These are phyloP conservation scores for Cyclocybe aegerita DNA, from an alignment of 768 basidiomycete genomes.

Conservation along the genomic window DNA sequence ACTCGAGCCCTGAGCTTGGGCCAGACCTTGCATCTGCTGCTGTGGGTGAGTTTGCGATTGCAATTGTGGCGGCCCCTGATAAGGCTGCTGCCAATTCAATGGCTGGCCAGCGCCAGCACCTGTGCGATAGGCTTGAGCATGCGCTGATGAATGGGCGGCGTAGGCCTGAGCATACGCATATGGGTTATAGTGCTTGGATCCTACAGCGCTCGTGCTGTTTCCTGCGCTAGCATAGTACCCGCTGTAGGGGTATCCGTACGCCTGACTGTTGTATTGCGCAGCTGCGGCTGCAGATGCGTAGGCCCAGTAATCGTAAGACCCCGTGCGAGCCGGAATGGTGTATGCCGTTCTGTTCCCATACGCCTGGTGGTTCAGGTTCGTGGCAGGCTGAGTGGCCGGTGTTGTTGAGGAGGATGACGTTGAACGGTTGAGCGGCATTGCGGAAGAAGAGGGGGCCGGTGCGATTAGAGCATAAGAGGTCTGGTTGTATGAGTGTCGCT, in stretches of 20 bases:
- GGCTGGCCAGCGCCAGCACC: conserved; percentile 16
- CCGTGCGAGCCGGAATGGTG: conserved; percentile 18
- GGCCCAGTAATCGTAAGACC: conserved; percentile 38
- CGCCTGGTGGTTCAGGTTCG: conserved; percentile 4
- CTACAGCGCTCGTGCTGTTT: conserved; percentile 6
- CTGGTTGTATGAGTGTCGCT: conserved; percentile 4
- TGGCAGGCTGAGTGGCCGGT: conserved; percentile 6
- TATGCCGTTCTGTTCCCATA: conserved; percentile 9
- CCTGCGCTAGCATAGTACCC: conserved; percentile 24
- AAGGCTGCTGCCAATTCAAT: conserved; percentile 34
- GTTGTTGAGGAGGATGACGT: background rate
- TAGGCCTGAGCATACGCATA: conserved; percentile 26
- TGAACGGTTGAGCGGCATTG: background rate
- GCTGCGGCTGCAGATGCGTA: conserved; percentile 15
- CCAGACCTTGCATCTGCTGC: conserved; percentile 1
- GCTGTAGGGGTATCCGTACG: conserved; percentile 26
- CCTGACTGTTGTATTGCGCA: conserved; percentile 11
- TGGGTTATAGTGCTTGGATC: conserved; percentile 21
- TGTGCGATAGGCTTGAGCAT: conserved; percentile 24
- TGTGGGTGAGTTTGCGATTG: background rate
- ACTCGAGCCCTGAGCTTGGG: background rate
- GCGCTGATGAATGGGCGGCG: conserved; percentile 15
- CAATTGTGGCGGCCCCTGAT: conserved; percentile 23
- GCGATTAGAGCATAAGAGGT: conserved; percentile 7
- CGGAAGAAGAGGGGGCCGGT: background rate